Conservation (phyloP, 2,329 filamentous ascomycete species). For the Microsporum audouinii region DNA sequence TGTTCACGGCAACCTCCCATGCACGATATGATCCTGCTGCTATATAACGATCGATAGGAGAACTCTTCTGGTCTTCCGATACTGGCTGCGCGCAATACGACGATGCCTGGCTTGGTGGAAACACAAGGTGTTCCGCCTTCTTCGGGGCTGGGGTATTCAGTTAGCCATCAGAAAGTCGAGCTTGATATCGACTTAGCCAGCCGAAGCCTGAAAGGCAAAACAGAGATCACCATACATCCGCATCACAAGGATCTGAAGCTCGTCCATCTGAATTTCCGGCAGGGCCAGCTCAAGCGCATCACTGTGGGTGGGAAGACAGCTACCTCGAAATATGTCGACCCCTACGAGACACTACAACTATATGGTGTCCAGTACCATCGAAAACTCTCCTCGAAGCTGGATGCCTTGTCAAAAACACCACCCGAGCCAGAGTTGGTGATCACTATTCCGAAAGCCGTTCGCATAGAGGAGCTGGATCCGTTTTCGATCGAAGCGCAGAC, state of each 20-base stretch:
- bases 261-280: conserved; percentile 51
- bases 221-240: conserved; percentile 68
- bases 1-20: neutral
- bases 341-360: conserved; percentile 39
- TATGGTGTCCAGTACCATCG: conserved; percentile 62
- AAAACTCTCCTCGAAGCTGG: conserved; percentile 57
- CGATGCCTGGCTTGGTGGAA: conserved; percentile 7
- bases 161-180: conserved; percentile 78
- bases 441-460: conserved; percentile 48
- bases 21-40: conserved; percentile 3
- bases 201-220: conserved; percentile 62
- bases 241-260: conserved; percentile 43
- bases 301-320: conserved; percentile 35
- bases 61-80: neutral
- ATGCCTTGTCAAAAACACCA: conserved; percentile 43
- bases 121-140: neutral
- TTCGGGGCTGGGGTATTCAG: conserved; percentile 36
- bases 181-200: conserved; percentile 78
- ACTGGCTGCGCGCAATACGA: neutral
- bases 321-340: conserved; percentile 30
- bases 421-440: conserved; percentile 49
- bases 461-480: conserved; percentile 50
- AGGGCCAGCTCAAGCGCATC: conserved; percentile 47
- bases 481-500: conserved; percentile 40
- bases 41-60: neutral